Evolutionary conservation across 768 basidiomycete genomes (phyloP), one percentile per base, ranked within the genome.

Genomic region (Tricholoma hemisulphureum): DNA sequence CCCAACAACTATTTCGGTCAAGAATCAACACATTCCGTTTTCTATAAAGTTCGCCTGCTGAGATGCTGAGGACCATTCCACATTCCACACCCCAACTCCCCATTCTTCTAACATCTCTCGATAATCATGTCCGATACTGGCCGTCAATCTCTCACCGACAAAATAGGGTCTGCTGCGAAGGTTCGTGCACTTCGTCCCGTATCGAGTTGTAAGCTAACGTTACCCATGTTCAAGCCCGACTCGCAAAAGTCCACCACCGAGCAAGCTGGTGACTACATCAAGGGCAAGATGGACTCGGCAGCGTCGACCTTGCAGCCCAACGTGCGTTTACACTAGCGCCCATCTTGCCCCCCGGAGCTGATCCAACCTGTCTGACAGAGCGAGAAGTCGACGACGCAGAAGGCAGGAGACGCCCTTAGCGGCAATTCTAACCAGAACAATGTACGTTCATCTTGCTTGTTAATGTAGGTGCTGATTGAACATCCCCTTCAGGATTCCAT

Each of bases 111-210:
- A 26, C 18, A 53, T 28, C 23, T 18, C 23, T 39, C 23, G 6
- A 13, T 43, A 57, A 77, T 54, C 61, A 85, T 84, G 83, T 80
- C 83, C 66, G 83, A 86, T 66, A 70, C 75, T 52, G 76, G 70
- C 56, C 84, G 84, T 63, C 82, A 85, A 77, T 79, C 77, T 57
- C 71, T 83, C 72, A 80, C 81, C 66, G 82, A 85, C 77, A 86
- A 85, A 73, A 78, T 75, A 50, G 58, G 66, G 34, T 60, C 83
- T 65, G 72, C 80, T 43, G 2, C 83, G 53, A 83, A 85, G 80
- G 83, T 83, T 49, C 1, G 56, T 53, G 7, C 32, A 37, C 21
- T 29, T n/a, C 23, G 14, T 3, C 20, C 21, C 24, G 28, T 24
- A 41, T 34, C 26, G 4, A 48, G 5, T 39, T 24, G 31, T 29